Evolutionary conservation across 1,139 yeast genomes (phyloP), one percentile per base, ranked within the genome.

Genomic region (Blastobotrys serpentis): DNA sequence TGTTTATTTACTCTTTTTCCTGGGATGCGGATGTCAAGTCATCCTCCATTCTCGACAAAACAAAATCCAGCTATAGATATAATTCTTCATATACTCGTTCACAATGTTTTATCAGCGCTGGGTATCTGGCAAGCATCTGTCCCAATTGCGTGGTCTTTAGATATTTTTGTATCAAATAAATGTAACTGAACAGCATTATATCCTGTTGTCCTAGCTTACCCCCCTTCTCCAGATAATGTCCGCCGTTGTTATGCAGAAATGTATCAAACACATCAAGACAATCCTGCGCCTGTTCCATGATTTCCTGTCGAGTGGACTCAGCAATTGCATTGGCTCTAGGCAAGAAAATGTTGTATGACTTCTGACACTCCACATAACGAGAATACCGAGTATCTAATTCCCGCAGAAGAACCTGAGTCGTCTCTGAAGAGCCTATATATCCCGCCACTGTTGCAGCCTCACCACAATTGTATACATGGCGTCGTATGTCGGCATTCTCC

Each of bases 11-110:
- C 76, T 74, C 40, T 88, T 89, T 74, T 84, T 90, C 62, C 73
- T 82, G 25, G 90, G 89, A 72, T 92, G 98, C 68, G 97, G 97
- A 2, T 81, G 81, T 60, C 97, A 92, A 67, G 81, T 88, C 39
- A 65, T 73, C 52, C 66, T 84, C 56, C 80, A 82, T 59, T 76
- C 74, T 61, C 78, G 83, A 65, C 83, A 83, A 59, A 72, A 73
- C 55, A 71, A 86, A 58, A 84, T 84, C 49, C 74, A 71, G 51
- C 61, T 76, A 47, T 69, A 61, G 52, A 32, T 32, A 46, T 16
- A 54, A 46, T 21, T 25, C 26, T 37, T 41, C 29, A 44, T 47
- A 48, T 7, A 60, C 59, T 4, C 47, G 40, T 16, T 49, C 44
- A 4, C 56, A 49, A 36, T 59, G 63, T 30, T 44, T 50, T 6